Evolutionary conservation across 2,329 filamentous ascomycete genomes (phyloP).

Genomic region (Nothomitra cinnamomea): DNA sequence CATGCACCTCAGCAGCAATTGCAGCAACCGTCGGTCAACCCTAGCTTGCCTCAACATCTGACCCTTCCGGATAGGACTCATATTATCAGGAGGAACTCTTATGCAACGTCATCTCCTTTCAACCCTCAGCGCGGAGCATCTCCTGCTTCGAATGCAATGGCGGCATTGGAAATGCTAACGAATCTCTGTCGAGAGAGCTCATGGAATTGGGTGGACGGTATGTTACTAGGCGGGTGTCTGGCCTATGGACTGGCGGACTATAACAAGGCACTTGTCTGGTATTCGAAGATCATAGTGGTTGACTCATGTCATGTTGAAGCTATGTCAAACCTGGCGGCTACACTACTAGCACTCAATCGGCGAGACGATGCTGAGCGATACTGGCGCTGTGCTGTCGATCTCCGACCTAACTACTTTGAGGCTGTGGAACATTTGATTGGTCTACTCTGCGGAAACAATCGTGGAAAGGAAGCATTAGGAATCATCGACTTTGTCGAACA

Average conservation of each 20-base stretch:
- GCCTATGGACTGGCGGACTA: constrained; percentile 82
- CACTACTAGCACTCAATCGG: constrained; percentile 66
- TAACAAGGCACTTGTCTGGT: constrained; percentile 58
- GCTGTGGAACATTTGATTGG: constrained; percentile 89
- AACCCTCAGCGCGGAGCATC: constrained; percentile 23
- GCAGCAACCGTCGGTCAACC: neutral
- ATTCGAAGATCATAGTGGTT: constrained; percentile 42
- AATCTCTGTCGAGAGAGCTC: constrained; percentile 60
- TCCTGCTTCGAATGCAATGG: constrained; percentile 31
- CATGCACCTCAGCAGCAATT: neutral
- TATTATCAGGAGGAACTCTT: constrained; percentile 14
- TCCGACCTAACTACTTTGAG: constrained; percentile 79
- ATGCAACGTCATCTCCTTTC: constrained; percentile 20
- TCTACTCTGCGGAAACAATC: constrained; percentile 63
- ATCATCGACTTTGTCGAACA: constrained; percentile 76
- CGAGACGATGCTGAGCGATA: constrained; percentile 70
- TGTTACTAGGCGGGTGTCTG: constrained; percentile 78
- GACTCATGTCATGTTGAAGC: constrained; percentile 69
- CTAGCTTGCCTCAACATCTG: neutral
- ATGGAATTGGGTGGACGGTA: constrained; percentile 86
- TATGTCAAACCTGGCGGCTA: constrained; percentile 82
- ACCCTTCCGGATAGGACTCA: neutral
- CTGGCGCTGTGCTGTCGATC: constrained; percentile 71
- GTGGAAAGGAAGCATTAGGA: constrained; percentile 68
- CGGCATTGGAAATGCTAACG: constrained; percentile 54